Percentiles rank a stretch among this genome's conserved stretches.
These are phyloP conservation scores for Pythium dissotocum DNA, from an alignment of 352 stramenopile species.

Conservation along the genomic window DNA sequence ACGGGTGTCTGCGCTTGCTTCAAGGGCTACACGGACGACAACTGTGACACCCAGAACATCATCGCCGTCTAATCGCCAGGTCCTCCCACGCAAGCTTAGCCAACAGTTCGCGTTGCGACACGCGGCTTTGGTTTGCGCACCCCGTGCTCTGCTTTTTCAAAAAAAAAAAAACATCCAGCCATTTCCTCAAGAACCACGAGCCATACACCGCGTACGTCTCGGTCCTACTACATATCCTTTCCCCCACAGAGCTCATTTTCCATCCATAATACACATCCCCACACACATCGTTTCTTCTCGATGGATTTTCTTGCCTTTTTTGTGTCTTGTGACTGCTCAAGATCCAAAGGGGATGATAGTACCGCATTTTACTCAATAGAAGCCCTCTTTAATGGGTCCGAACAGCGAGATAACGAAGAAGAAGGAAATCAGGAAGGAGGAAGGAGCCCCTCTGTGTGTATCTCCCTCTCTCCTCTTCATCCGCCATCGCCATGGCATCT, in stretches of 20 bases:
- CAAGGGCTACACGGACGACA: constrained; percentile 89
- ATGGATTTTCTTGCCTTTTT: background rate
- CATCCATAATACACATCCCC: background rate
- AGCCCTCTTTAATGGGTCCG: background rate
- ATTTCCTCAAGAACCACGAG: no score
- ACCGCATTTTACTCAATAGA: background rate
- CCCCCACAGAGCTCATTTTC: background rate
- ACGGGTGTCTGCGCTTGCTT: constrained; percentile 85
- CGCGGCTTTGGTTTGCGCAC: no score
- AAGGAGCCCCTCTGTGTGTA: background rate
- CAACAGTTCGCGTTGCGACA: background rate
- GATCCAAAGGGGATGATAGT: background rate
- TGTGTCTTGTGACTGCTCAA: background rate
- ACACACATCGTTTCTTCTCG: background rate
- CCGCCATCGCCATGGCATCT: constrained; percentile 10
- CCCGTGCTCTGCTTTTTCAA: no score
- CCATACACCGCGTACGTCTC: no score
- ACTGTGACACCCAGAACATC: constrained; percentile 85
- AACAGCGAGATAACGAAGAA: background rate
- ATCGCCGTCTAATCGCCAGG: constrained; percentile 49
- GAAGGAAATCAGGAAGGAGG: constrained; percentile 5
- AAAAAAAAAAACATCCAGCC: no score
- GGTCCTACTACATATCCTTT: background rate
- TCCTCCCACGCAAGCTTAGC: no score
- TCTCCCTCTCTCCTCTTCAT: background rate